Conservation (phyloP, 495 filamentous ascomycete species). For the Annulohypoxylon stygium region DNA sequence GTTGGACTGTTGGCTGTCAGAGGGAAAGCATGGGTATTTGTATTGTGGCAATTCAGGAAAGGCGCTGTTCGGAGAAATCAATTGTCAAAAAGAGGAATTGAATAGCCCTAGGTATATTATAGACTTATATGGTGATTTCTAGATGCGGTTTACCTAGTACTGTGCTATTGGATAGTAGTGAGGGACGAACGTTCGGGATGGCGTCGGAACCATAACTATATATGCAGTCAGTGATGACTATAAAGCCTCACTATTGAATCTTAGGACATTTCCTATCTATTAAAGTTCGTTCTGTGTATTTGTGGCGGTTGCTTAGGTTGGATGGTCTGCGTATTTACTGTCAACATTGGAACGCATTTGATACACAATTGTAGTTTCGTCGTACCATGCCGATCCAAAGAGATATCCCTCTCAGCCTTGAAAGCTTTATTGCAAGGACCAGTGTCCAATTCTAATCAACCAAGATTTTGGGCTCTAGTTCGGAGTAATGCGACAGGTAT, state of each 20-base stretch:
- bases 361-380: background rate
- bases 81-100: too few species aligned
- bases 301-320: background rate
- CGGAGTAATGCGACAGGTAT: constrained; percentile 86
- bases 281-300: background rate
- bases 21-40: background rate
- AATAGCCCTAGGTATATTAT: too few species aligned
- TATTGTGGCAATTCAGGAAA: background rate
- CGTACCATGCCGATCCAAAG: background rate
- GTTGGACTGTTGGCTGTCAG: background rate
- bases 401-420: background rate
- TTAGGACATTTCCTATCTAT: background rate
- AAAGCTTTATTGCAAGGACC: background rate
- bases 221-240: background rate
- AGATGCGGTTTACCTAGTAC: too few species aligned
- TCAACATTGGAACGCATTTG: background rate
- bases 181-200: background rate
- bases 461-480: constrained; percentile 82
- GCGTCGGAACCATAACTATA: background rate
- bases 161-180: background rate
- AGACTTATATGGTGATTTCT: too few species aligned
- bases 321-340: background rate
- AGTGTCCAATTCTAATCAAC: constrained; percentile 67
- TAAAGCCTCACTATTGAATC: background rate
- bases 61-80: background rate